A percentile compares a stretch with the other conserved stretches of the same genome.
phyloP scores from a whole-genome alignment of 2,329 filamentous ascomycete species.

The Lasiodiplodia sp. region DNA sequence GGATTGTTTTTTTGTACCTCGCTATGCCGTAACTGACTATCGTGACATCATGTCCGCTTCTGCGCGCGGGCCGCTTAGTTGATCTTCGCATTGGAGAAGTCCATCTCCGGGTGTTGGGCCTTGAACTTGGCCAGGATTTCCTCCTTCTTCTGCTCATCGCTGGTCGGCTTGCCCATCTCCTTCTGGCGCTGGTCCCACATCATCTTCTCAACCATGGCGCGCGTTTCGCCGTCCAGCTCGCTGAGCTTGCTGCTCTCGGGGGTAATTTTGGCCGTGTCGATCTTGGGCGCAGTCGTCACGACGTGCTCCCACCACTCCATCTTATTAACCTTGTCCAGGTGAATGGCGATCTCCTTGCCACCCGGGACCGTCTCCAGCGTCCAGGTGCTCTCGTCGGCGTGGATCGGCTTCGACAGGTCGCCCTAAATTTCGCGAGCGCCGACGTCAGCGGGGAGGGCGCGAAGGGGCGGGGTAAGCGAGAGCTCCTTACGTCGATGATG shows the following conservation, averaged over 20 bases:
- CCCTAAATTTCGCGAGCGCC: constrained; percentile 63
- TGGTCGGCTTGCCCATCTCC: constrained; percentile 85
- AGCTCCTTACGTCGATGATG: constrained; percentile 73
- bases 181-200: constrained; percentile 99
- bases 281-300: constrained; percentile 82
- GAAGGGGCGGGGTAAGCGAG: neutral
- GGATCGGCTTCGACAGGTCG: constrained; percentile 80
- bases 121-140: constrained; percentile 93
- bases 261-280: constrained; percentile 93
- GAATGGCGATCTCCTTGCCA: constrained; percentile 80
- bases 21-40: constrained; percentile 30
- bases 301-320: constrained; percentile 99
- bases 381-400: constrained; percentile 91
- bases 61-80: constrained; percentile 39
- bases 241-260: constrained; percentile 91
- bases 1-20: constrained; percentile 17
- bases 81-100: constrained; percentile 72
- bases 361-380: constrained; percentile 75
- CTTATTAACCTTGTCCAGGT: constrained; percentile 95
- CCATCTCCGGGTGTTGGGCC: constrained; percentile 76
- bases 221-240: constrained; percentile 92
- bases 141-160: constrained; percentile 93
- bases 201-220: constrained; percentile 99
- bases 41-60: constrained; percentile 21
- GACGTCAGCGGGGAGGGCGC: constrained; percentile 31